Conservation (phyloP, 2,329 filamentous ascomycete genomes). For the Fusarium annulatum region DNA sequence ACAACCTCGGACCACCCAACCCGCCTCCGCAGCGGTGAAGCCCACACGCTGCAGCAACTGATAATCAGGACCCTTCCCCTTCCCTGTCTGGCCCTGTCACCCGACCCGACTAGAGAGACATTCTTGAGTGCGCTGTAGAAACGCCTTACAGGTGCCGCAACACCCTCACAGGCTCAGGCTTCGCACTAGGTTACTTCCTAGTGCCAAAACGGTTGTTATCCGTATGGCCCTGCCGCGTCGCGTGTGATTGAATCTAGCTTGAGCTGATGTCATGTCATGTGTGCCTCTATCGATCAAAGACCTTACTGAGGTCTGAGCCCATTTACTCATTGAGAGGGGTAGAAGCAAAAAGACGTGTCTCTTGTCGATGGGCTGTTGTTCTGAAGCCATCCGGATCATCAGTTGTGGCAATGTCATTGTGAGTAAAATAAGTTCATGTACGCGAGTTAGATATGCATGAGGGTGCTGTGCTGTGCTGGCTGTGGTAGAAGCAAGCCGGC, state of each 20-base stretch:
- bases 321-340: conserved; percentile 1
- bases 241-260: conserved; percentile 19
- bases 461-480: not conserved
- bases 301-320: conserved; percentile 16
- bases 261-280: conserved; percentile 38
- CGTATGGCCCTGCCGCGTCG: conserved; percentile 24
- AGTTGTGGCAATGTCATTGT: not conserved
- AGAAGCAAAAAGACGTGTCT: conserved; percentile 10
- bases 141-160: conserved; percentile 5
- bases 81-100: not conserved
- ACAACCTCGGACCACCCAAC: conserved; percentile 16
- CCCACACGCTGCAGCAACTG: conserved; percentile 1
- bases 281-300: conserved; percentile 7
- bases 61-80: conserved; percentile 2
- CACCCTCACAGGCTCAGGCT: not conserved
- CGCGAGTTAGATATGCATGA: conserved; percentile 1
- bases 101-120: not conserved
- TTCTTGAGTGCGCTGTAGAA: not conserved
- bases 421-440: conserved; percentile 6
- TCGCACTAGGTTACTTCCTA: conserved; percentile 14
- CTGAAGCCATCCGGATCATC: conserved; percentile 14
- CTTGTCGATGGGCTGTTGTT: conserved; percentile 12
- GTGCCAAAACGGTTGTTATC: conserved; percentile 19
- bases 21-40: conserved; percentile 33
- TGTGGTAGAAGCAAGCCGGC: not conserved